phyloP scores from a whole-genome alignment of 805 yeast species.

The Nadsonia fulvescens region DNA sequence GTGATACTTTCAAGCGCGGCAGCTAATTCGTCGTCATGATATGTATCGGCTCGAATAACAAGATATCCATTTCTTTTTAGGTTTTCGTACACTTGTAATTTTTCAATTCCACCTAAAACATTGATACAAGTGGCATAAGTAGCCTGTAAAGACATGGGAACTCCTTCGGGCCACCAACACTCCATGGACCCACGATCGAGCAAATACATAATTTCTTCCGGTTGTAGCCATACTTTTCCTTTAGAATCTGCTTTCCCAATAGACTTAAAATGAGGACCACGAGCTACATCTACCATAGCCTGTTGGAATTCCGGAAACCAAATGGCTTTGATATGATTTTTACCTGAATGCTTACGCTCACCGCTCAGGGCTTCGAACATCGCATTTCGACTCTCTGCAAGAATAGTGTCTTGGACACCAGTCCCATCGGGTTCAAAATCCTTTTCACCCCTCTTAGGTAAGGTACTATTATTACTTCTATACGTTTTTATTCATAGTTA shows the following conservation, averaged over 20 bases:
- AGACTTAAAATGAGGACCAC: slow-evolving; percentile 57
- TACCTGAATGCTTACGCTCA: slow-evolving; percentile 20
- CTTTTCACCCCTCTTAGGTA: slow-evolving; percentile 69
- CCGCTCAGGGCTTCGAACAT: slow-evolving; percentile 51
- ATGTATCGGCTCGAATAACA: slow-evolving; percentile 21
- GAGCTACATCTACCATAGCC: slow-evolving; percentile 31
- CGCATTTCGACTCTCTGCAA: slow-evolving; percentile 38
- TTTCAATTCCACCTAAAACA: slow-evolving; percentile 27
- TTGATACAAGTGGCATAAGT: slow-evolving; percentile 36
- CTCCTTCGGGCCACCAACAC: slow-evolving; percentile 20
- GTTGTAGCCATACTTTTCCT: slow-evolving; percentile 33
- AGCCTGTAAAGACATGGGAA: slow-evolving; percentile 41
- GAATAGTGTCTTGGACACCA: slow-evolving; percentile 25
- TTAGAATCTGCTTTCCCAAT: slow-evolving; percentile 42
- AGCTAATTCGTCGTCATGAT: background rate
- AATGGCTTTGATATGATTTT: slow-evolving; percentile 34
- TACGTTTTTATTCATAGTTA: slow-evolving; percentile 2
- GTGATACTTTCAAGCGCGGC: no score
- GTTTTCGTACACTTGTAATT: slow-evolving; percentile 51
- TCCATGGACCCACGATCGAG: slow-evolving; percentile 61
- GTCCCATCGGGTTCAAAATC: slow-evolving; percentile 78
- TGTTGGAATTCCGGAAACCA: slow-evolving; percentile 21
- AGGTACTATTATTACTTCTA: slow-evolving; percentile 6
- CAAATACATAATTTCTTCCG: slow-evolving; percentile 59
- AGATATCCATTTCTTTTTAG: slow-evolving; percentile 66